A percentile compares a stretch with the other conserved stretches of the same genome.
phyloP scores from a whole-genome alignment of 495 filamentous ascomycete species.

The Neurospora tetrasperma region DNA sequence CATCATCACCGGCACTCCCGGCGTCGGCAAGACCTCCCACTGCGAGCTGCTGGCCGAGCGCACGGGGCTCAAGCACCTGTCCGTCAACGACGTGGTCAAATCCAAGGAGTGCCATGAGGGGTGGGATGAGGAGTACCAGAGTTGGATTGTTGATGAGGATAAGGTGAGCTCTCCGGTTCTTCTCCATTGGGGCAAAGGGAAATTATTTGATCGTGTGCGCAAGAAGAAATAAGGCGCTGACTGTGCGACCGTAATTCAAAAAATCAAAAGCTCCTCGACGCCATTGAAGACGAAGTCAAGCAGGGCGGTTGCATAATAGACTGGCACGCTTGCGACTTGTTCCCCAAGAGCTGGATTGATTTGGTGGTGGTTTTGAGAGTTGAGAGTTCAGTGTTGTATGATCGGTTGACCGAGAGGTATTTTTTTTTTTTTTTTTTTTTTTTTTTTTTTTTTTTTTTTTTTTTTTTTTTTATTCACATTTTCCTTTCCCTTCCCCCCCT shows the following conservation, averaged over 20 bases:
- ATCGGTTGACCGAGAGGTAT: constrained; percentile 66
- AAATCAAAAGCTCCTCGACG: constrained; percentile 60
- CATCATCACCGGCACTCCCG: constrained; percentile 90
- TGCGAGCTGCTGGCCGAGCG: constrained; percentile 63
- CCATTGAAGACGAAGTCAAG: constrained; percentile 72
- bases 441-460: background rate
- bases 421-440: background rate
- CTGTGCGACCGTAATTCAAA: background rate
- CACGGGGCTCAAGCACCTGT: constrained; percentile 60
- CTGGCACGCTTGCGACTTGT: constrained; percentile 97
- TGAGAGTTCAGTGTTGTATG: constrained; percentile 64
- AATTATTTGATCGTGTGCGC: no score
- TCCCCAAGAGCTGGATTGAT: constrained; percentile 89
- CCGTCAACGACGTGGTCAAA: constrained; percentile 86
- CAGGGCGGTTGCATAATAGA: constrained; percentile 86
- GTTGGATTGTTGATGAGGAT: constrained; percentile 94
- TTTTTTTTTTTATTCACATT: background rate
- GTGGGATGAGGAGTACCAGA: constrained; percentile 72
- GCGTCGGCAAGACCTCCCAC: constrained; percentile 89
- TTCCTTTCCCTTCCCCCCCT: background rate
- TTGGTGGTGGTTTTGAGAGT: constrained; percentile 86
- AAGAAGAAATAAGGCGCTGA: background rate
- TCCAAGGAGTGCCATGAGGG: constrained; percentile 72
- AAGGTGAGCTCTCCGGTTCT: constrained; percentile 45
- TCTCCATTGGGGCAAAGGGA: no score